Conservation (phyloP, 495 filamentous ascomycete species). For the Tuber aestivum region DNA sequence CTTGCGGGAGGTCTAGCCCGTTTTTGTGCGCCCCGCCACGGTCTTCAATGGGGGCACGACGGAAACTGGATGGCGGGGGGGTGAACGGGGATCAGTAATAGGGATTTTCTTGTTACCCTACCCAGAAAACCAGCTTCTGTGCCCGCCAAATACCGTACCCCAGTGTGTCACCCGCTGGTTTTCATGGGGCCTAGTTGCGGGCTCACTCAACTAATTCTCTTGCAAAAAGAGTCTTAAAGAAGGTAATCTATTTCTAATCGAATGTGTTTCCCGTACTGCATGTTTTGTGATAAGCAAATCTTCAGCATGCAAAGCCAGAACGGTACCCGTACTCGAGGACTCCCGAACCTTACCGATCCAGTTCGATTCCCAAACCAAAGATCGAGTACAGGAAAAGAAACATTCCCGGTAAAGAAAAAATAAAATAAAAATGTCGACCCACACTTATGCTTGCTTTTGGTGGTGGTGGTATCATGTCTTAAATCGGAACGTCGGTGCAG, state of each 20-base stretch:
- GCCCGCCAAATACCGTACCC: too few species aligned
- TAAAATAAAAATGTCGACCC: neutral
- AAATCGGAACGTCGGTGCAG: neutral
- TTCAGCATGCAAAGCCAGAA: neutral
- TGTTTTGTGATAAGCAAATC: neutral
- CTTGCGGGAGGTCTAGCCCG: neutral
- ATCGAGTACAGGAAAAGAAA: neutral
- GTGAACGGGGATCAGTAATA: too few species aligned
- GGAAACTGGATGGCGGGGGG: too few species aligned
- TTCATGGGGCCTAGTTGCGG: too few species aligned
- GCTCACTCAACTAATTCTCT: neutral
- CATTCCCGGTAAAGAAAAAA: neutral
- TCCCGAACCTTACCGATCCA: neutral
- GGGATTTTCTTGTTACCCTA: too few species aligned
- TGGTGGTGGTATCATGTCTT: neutral
- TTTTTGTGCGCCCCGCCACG: neutral
- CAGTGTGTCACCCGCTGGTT: too few species aligned
- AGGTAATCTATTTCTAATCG: neutral
- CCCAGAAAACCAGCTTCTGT: too few species aligned
- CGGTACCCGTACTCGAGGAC: neutral
- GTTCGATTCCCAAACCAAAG: slow-evolving; percentile 4
- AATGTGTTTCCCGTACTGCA: neutral
- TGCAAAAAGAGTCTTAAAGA: neutral
- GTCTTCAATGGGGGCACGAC: neutral
- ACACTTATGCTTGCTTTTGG: neutral